Conservation (phyloP, 1,284 basidiomycete genomes). For the Heterobasidion irregulare region DNA sequence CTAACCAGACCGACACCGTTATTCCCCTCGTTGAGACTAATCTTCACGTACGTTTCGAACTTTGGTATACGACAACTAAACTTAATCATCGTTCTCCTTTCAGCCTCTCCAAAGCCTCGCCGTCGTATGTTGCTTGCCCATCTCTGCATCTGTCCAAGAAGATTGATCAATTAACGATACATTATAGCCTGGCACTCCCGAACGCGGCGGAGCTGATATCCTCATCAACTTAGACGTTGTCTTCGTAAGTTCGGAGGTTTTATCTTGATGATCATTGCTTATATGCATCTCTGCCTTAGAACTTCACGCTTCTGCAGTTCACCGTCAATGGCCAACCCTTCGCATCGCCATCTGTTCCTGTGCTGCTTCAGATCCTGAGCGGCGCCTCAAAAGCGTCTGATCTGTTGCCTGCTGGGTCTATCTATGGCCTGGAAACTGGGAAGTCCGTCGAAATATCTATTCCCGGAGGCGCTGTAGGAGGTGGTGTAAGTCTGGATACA, state of each 20-base stretch:
- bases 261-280: not conserved
- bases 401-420: conserved; percentile 22
- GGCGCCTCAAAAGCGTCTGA: conserved; percentile 21
- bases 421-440: conserved; percentile 22
- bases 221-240: conserved; percentile 18
- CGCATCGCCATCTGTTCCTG: conserved; percentile 20
- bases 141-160: too few relatives aligned
- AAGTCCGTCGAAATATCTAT: conserved; percentile 28
- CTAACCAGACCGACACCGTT: conserved; percentile 16
- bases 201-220: conserved; percentile 20
- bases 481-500: conserved; percentile 13
- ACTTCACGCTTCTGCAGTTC: conserved; percentile 9
- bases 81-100: not conserved
- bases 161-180: not conserved
- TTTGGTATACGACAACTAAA: not conserved
- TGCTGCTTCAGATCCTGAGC: conserved; percentile 29
- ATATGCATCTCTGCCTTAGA: not conserved
- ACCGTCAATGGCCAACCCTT: conserved; percentile 20
- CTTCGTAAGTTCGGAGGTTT: conserved; percentile 12
- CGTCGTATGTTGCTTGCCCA: not conserved
- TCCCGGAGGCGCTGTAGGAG: conserved; percentile 19
- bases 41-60: conserved; percentile 12
- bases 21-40: conserved; percentile 21
- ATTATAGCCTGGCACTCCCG: conserved; percentile 19
- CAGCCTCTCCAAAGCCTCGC: not conserved